Conservation (phyloP, 1,284 basidiomycete species). For the Rhodotorula sp. region DNA sequence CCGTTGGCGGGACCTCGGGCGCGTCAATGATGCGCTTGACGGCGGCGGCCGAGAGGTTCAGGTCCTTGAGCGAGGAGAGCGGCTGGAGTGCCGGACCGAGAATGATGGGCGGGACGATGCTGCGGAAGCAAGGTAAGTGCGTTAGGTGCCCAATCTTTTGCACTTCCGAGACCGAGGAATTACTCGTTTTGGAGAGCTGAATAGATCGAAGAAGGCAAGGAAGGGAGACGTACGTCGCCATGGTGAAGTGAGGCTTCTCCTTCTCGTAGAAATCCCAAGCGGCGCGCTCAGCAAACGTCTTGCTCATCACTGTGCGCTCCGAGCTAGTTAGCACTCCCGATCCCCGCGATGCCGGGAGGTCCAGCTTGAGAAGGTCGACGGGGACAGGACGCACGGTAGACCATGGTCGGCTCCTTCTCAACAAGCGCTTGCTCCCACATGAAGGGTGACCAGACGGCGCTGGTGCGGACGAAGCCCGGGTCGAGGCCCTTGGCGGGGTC, state of each 20-base stretch:
- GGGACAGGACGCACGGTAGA: conserved; percentile 1
- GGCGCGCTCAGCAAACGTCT: conserved; percentile 47
- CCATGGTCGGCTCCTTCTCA: conserved; percentile 8
- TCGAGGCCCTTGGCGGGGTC: conserved; percentile 28
- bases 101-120: conserved; percentile 33
- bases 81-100: conserved; percentile 28
- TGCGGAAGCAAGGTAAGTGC: too few relatives aligned
- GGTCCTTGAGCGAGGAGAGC: not conserved
- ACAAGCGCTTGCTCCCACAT: conserved; percentile 1
- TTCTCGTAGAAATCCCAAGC: conserved; percentile 43
- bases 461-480: conserved; percentile 44
- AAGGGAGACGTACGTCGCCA: conserved; percentile 13
- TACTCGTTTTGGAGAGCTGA: too few relatives aligned
- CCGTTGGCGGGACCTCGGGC: not conserved
- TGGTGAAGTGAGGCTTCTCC: conserved; percentile 7
- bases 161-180: too few relatives aligned
- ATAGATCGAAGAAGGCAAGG: too few relatives aligned
- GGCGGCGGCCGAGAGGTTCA: not conserved
- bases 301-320: conserved; percentile 19
- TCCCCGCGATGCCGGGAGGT: too few relatives aligned
- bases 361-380: too few relatives aligned
- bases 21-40: conserved; percentile 6
- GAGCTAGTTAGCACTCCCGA: too few relatives aligned
- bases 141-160: too few relatives aligned
- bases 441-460: conserved; percentile 4